Evolutionary conservation across 2,329 filamentous ascomycete genomes (phyloP), one percentile per base, ranked within the genome.

Genomic region (Sphaerulina vaccinii): DNA sequence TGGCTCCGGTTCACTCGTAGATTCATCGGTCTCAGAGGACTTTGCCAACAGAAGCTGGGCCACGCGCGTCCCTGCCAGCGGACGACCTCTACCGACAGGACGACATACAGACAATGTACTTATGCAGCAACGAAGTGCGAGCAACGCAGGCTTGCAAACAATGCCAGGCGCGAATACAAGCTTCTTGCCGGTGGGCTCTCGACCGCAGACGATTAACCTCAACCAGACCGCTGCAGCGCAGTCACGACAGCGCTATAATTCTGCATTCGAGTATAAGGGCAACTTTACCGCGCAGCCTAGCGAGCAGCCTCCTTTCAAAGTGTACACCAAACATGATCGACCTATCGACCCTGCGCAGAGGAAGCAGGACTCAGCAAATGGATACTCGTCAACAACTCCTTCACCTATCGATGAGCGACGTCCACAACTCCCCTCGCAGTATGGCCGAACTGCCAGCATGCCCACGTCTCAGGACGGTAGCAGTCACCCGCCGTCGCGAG

Each of bases 1-100:
- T 3, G 87, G 86, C 42, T 88, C 86, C 5, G 79, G 83, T 55
- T 86, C 85, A 52, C 75, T 90, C 33, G 77, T 87, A 54, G 78
- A 82, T 38, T 81, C 83, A 36, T 87, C 86, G 8, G 85, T 89
- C 63, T 80, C 81, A 15, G 85, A 88, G 60, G 74, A 77, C 40
- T 88, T 85, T 83, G 71, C 70, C 23, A 44, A 45, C 37, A 36
- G 74, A 74, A 39, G 71, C 75, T 72, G 77, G 32, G 78, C 80
- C 13, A 59, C 58, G 36, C 56, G 57, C 47, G 54, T 47, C 46
- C 32, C 47, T 41, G 15, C 53, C 11, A 36, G 62, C 18, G 39
- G 41, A 11, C 55, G 67, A 13, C 62, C 59, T 41, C 55, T 68
- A 11, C 61, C 68, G n/a, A 66, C 44, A 5, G 62, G 57, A 21